A percentile compares a stretch with the other conserved stretches of the same genome.
These are phyloP conservation scores for Calonectria naviculata DNA, from an alignment of 2,329 filamentous ascomycete genomes.

Conservation along the genomic window DNA sequence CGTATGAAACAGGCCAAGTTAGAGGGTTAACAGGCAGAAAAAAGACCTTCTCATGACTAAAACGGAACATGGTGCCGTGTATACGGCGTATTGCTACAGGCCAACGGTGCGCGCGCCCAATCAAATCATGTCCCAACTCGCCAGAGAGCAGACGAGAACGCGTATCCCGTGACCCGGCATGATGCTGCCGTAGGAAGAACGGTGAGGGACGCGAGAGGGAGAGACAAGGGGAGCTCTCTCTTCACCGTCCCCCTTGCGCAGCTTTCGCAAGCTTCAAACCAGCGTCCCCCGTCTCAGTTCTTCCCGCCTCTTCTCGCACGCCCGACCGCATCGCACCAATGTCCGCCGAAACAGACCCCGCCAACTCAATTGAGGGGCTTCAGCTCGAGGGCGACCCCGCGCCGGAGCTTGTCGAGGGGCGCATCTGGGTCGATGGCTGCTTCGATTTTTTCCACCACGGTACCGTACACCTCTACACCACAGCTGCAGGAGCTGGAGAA, in stretches of 20 bases:
- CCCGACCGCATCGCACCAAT: slow-evolving; percentile 22
- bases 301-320: not conserved
- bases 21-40: too few species aligned
- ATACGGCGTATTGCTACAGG: not conserved
- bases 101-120: not conserved
- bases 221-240: not conserved
- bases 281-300: not conserved
- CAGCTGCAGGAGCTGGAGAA: too few species aligned
- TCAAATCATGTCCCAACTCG: not conserved
- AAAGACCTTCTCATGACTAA: too few species aligned
- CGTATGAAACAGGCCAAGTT: too few species aligned
- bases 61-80: too few species aligned
- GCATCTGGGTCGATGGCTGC: slow-evolving; percentile 98
- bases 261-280: too few species aligned
- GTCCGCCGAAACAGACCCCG: slow-evolving; percentile 30
- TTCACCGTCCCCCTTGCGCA: not conserved
- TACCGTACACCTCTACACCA: slow-evolving; percentile 48
- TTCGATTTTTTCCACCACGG: slow-evolving; percentile 99
- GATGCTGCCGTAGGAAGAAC: not conserved
- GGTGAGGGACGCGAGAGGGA: not conserved
- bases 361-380: slow-evolving; percentile 40
- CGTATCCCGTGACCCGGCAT: slow-evolving; percentile 1
- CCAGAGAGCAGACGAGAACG: not conserved
- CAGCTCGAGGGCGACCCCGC: slow-evolving; percentile 58
- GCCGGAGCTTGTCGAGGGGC: slow-evolving; percentile 70